Evolutionary conservation across 1,284 basidiomycete species (phyloP).

Genomic region (Boletellus deceptivus): DNA sequence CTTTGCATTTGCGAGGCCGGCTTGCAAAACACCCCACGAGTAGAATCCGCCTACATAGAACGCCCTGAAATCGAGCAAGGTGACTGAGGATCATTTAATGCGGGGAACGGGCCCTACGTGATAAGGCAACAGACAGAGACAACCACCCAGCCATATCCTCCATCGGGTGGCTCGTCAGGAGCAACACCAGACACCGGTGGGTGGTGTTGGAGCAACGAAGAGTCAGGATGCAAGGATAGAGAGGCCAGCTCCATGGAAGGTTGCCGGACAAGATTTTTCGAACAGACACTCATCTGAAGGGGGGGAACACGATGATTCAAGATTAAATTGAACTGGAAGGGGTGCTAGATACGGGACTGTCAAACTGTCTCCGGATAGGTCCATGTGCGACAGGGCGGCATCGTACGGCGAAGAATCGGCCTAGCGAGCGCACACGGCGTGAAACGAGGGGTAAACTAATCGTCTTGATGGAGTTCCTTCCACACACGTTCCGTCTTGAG

Average conservation of each 20-base stretch:
- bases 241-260: not conserved
- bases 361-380: slow-evolving; percentile 1
- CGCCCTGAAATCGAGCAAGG: slow-evolving; percentile 11
- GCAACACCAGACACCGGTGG: not conserved
- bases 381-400: not conserved
- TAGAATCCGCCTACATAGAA: slow-evolving; percentile 28
- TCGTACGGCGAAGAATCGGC: not conserved
- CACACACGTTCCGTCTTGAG: slow-evolving; percentile 57
- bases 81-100: not conserved
- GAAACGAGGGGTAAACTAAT: slow-evolving; percentile 18
- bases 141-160: slow-evolving; percentile 25
- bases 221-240: not conserved
- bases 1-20: slow-evolving; percentile 23
- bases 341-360: slow-evolving; percentile 4
- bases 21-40: slow-evolving; percentile 34
- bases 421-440: not conserved
- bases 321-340: not conserved
- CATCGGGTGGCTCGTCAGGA: slow-evolving; percentile 17
- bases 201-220: not conserved
- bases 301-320: not conserved
- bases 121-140: slow-evolving; percentile 22
- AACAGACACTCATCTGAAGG: not conserved
- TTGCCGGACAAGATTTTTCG: not conserved
- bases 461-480: slow-evolving; percentile 57
- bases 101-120: slow-evolving; percentile 13